Evolutionary conservation across 2,329 filamentous ascomycete genomes (phyloP).

Genomic region (Botrytis medusae): DNA sequence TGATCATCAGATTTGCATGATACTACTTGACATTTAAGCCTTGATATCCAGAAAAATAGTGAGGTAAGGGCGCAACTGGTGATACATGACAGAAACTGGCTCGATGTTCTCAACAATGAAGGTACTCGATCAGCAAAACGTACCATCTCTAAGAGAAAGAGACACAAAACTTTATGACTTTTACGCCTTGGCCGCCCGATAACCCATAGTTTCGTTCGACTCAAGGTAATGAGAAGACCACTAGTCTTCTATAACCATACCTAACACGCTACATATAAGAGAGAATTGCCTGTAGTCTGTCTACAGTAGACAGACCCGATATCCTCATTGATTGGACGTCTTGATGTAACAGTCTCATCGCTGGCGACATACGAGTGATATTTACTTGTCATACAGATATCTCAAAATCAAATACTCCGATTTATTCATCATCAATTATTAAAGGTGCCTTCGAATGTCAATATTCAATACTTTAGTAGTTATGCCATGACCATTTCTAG

Average conservation of each 20-base stretch:
- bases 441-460: not conserved
- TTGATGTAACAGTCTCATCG: not conserved
- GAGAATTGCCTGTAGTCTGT: not conserved
- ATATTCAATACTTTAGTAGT: not conserved
- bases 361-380: not conserved
- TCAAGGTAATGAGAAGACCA: not conserved
- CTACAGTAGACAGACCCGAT: not conserved
- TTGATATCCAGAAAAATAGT: no score
- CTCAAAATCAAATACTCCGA: not conserved
- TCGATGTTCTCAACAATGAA: not conserved
- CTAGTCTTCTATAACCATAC: not conserved
- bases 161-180: not conserved
- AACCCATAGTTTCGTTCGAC: rapidly evolving
- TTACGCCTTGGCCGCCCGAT: rapidly evolving
- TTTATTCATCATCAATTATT: not conserved
- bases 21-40: not conserved
- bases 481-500: not conserved
- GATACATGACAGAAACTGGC: not conserved
- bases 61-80: not conserved
- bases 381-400: rapidly evolving
- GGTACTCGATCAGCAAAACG: not conserved
- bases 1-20: not conserved
- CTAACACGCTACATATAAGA: not conserved
- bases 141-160: not conserved
- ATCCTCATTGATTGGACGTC: not conserved